Evolutionary conservation across 176 grass and related monocot species (phyloP), one percentile per base, ranked within the genome.

Genomic region (Bonia amplexicaulis): DNA sequence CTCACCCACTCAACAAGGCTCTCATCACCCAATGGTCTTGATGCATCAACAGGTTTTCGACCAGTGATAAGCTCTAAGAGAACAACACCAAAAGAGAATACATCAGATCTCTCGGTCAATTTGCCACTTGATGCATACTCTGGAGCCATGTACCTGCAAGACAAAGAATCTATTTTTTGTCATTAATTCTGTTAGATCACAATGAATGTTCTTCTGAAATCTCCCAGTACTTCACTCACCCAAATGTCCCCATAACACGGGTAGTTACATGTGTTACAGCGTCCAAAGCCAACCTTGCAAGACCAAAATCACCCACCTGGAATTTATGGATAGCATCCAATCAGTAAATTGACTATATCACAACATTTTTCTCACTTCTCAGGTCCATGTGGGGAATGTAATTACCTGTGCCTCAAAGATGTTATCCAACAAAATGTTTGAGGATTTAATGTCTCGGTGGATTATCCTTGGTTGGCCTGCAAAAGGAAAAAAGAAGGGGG

Each of bases 181-280:
- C 47, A 59, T 79, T 54, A 78, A 48, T 41, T 66, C 10, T 58
- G 39, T 58, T 73, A 16, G 20, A 46, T 27, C 47, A 64, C 20
- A 26, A 33, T 19, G 62, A 0, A 54, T 20, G 13, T 39, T 39
- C 20, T 54, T 41, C 46, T 73, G 40, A 26, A 84, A 82, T 33
- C 66, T 44, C 25, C 46, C 22, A 35, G 23, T 45, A 22, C 8
- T 77, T 77, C 57, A 79, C 91, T 80, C 83, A 98, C 95, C 95
- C 95, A 89, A 95, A 98, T 85, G 93, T 98, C 25, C 95, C 95
- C 95, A 98, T 95, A 66, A 98, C 95, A 73, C 91, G 93, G 15
- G 95, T 98, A 63, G 93, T 98, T 27, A 98, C 95, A 85, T 98
- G 95, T 12, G 95, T 95, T 76, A 81, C 86, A 64, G 95, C 89